Evolutionary conservation across 805 yeast species (phyloP), one percentile per base, ranked within the genome.

Genomic region (Wickerhamomyces subpelliculosus): DNA sequence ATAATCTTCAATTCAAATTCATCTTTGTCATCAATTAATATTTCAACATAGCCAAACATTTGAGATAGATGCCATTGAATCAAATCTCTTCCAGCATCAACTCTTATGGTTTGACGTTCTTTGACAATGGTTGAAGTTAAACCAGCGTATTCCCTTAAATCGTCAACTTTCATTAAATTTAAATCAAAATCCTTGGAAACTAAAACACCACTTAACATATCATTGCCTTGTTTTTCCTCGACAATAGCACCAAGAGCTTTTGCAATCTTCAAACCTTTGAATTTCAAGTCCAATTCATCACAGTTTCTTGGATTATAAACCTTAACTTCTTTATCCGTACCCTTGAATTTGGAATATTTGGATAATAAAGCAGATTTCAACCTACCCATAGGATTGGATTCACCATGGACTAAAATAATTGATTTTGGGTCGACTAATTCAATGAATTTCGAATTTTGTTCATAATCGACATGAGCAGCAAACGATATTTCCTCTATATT

Each of bases 381-480:
- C 57, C 98, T 78, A 40, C 97, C 98, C 97, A 93, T 93, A n/a
- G 96, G 96, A 51, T 86, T 88, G 3, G 93, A 79, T 54, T 93
- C 99, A 11, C 99, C 99, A 60, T 93, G 99, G 3, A 93, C 99
- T 38, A 93, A 70, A 41, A 90, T 87, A 43, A 93, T 84, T 38
- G 84, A 79, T 42, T 73, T 73, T 0, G 99, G 95, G 41, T 83
- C 82, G 3, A 93, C 86, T 42, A 79, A 68, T 48, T 89, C 96
- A 42, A 93, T 93, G 54, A 93, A 93, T 40, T 84, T 85, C 2
- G 95, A 68, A 50, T 93, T 93, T 55, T 93, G 96, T 51, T 84
- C 87, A 60, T 83, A 93, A 57, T 93, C 99, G 18, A 93, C 99
- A 61, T 93, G 99, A 0, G 99, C 99, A n/a, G 98, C 97, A 69